Conservation (phyloP, 345 rosid species). For the Viola odorata region DNA sequence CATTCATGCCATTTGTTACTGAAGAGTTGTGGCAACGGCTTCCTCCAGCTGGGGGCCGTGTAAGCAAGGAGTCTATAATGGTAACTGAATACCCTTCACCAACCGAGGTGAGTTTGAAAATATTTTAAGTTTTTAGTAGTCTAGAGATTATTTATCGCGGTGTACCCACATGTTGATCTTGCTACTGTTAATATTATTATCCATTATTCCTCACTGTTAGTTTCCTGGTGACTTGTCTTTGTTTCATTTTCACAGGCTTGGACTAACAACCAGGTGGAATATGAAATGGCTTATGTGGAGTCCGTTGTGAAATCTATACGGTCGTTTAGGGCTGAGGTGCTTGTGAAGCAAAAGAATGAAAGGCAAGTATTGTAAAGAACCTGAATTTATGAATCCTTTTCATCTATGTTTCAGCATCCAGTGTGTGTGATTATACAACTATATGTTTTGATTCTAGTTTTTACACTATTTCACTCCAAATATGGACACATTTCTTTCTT, state of each 20-base stretch:
- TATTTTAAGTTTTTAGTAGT: neutral
- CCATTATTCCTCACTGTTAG: neutral
- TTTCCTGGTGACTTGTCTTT: neutral
- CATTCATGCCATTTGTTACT: conserved; percentile 90
- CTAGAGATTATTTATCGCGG: too few relatives aligned
- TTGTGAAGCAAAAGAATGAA: conserved; percentile 70
- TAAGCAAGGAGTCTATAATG: conserved; percentile 71
- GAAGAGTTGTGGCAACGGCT: conserved; percentile 98
- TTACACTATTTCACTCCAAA: too few relatives aligned
- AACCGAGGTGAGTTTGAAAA: conserved; percentile 39
- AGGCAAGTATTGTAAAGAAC: conserved; percentile 32
- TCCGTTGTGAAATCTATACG: conserved; percentile 65
- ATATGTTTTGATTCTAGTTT: too few relatives aligned
- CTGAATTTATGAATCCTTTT: neutral
- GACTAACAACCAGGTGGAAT: conserved; percentile 58
- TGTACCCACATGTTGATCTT: neutral
- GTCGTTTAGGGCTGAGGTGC: conserved; percentile 69
- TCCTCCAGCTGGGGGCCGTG: conserved; percentile 39
- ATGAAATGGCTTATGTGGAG: conserved; percentile 71
- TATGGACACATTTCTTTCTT: too few relatives aligned
- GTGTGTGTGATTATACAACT: neutral
- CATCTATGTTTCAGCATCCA: neutral
- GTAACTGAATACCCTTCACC: conserved; percentile 67
- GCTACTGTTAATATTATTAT: neutral
- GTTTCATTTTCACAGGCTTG: conserved; percentile 41